Base-by-base conservation (phyloP, 805 yeast species). In the Priceomyces haplophilus region DNA sequence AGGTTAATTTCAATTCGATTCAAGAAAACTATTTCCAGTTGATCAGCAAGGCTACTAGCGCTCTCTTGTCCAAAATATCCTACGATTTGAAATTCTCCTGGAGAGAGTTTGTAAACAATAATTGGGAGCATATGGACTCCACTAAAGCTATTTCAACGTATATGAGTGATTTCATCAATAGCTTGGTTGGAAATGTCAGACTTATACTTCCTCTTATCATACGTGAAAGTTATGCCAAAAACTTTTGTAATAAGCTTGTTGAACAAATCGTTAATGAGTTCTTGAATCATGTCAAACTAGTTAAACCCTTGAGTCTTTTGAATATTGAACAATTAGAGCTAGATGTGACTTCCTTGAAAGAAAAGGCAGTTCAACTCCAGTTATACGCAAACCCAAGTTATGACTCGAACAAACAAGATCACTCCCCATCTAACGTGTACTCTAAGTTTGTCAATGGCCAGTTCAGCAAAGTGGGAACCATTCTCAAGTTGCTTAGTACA, bases 311-410 rank as follows among this genome's bases (percentile, higher is more conserved):
- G 1, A 86, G 82, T 31, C 69, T 80, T 10, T 62, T 71, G n/a
- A 75, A 74, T 54, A 85, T 91, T 3, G 96, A 90, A 59, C 97
- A 91, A 59, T 70, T 91, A 55, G 65, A 83, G 31, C 65, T 85
- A 17, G 99, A 91, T 63, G 56, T 85, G 2, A 81, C 82, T 31
- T 71, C 76, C 7, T 59, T 91, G 53, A 85, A 84, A 54, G 69
- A 72, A 20, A 67, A 76, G 20, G 71, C 87, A 31, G 39, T 69
- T 1, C 59, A 55, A 15, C 65, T 80, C 11, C 80, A 82, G 3
- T 39, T 54, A 10, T 65, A 53, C 42, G 50, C 67, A 3, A 73
- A 74, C 44, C 67, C 75, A 17, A 71, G 55, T 46, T 54, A 48
- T 62, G 43, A 60, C 45, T 34, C 54, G 52, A 31, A 35, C 39